Conservation (phyloP, 2,329 filamentous ascomycete species). For the Calcarisporium arbuscula region DNA sequence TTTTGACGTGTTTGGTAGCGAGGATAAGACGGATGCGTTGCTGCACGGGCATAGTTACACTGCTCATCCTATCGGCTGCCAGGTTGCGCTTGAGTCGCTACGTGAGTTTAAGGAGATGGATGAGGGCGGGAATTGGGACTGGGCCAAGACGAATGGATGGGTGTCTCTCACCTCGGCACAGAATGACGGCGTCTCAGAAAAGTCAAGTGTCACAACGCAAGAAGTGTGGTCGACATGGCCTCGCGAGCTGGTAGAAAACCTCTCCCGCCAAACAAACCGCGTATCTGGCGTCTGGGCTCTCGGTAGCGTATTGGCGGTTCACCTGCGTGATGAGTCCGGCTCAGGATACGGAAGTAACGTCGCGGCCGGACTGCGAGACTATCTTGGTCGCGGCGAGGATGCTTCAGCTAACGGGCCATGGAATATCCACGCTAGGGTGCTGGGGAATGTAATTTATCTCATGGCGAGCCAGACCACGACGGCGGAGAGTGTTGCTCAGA, state of each 20-base stretch:
- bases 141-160: slow-evolving; percentile 43
- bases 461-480: slow-evolving; percentile 47
- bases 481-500: slow-evolving; percentile 18
- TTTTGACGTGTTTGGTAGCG: slow-evolving; percentile 63
- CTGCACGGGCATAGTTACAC: slow-evolving; percentile 86
- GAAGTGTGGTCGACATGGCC: slow-evolving; percentile 66
- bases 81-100: slow-evolving; percentile 66
- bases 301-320: slow-evolving; percentile 68
- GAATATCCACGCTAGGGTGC: slow-evolving; percentile 47
- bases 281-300: slow-evolving; percentile 66
- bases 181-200: background rate
- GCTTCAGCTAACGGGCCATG: slow-evolving; percentile 24
- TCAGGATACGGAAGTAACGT: slow-evolving; percentile 42
- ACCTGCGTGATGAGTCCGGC: slow-evolving; percentile 34
- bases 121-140: slow-evolving; percentile 47
- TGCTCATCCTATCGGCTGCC: slow-evolving; percentile 73
- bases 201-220: background rate
- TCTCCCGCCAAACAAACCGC: slow-evolving; percentile 46
- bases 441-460: slow-evolving; percentile 53
- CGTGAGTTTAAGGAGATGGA: slow-evolving; percentile 55
- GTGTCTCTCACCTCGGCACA: no score
- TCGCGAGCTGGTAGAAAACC: slow-evolving; percentile 44
- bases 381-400: slow-evolving; percentile 18
- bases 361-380: slow-evolving; percentile 34
- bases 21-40: slow-evolving; percentile 71